Evolutionary conservation across 257 asterid genomes (phyloP).

Genomic region (Voacanga thouarsii): DNA sequence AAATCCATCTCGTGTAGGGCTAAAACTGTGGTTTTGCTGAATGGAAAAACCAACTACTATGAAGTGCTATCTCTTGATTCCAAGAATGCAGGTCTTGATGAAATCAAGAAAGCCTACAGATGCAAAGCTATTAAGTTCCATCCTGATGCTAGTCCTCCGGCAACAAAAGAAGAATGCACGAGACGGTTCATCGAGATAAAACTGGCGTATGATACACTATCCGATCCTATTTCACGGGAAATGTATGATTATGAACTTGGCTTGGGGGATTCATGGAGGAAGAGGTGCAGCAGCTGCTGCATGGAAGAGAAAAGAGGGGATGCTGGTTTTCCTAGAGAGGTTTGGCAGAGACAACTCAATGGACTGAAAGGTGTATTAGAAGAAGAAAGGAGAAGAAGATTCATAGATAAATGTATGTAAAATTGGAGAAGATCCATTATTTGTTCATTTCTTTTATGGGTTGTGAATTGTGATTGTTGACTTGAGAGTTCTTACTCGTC

Average conservation of each 20-base stretch:
- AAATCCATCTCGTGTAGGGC: neutral
- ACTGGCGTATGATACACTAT: conserved; percentile 44
- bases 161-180: conserved; percentile 36
- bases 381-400: conserved; percentile 29
- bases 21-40: conserved; percentile 2
- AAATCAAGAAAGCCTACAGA: conserved; percentile 52
- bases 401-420: neutral
- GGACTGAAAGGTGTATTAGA: conserved; percentile 33
- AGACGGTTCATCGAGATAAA: conserved; percentile 38
- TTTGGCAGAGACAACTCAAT: conserved; percentile 55
- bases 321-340: conserved; percentile 23
- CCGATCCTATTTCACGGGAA: conserved; percentile 35
- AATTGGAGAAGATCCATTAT: neutral
- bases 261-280: conserved; percentile 9
- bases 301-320: conserved; percentile 1
- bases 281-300: neutral
- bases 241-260: conserved; percentile 34
- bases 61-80: conserved; percentile 33
- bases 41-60: conserved; percentile 27
- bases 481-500: neutral
- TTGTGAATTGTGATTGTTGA: neutral
- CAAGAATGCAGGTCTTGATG: conserved; percentile 36
- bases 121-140: conserved; percentile 43
- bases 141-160: conserved; percentile 38
- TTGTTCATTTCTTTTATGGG: neutral